Conservation (phyloP, 805 yeast species). For the Torulaspora franciscae region DNA sequence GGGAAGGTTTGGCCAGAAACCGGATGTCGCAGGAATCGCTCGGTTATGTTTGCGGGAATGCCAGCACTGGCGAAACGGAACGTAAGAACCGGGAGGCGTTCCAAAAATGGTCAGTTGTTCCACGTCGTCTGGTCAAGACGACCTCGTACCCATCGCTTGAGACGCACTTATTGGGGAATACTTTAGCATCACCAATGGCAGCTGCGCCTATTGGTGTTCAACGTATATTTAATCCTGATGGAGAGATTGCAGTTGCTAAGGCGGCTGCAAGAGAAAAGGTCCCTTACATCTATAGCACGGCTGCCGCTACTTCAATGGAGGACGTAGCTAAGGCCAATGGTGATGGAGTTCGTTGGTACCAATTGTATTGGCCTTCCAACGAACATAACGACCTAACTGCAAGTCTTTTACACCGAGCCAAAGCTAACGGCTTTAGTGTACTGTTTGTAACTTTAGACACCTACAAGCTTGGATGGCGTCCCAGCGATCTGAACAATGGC, state of each 20-base stretch:
- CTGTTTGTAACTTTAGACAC: slow-evolving; percentile 53
- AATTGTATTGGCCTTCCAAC: slow-evolving; percentile 43
- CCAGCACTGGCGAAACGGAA: slow-evolving; percentile 15
- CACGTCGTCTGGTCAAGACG: slow-evolving; percentile 15
- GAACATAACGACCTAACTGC: slow-evolving; percentile 29
- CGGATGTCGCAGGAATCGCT: slow-evolving; percentile 15
- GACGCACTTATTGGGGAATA: slow-evolving; percentile 19
- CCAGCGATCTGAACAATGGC: slow-evolving; percentile 24
- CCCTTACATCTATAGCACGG: slow-evolving; percentile 32
- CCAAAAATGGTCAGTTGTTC: slow-evolving; percentile 15
- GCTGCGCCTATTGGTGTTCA: slow-evolving; percentile 31
- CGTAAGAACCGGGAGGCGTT: slow-evolving; percentile 13
- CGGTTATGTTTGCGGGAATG: slow-evolving; percentile 17
- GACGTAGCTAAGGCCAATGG: slow-evolving; percentile 36
- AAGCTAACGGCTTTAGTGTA: slow-evolving; percentile 41
- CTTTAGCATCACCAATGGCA: slow-evolving; percentile 21
- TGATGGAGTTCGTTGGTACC: slow-evolving; percentile 44
- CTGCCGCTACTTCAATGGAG: slow-evolving; percentile 38
- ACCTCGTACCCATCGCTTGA: slow-evolving; percentile 10
- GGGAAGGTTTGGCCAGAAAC: slow-evolving; percentile 15
- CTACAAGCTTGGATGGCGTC: slow-evolving; percentile 33
- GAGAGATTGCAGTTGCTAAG: slow-evolving; percentile 24
- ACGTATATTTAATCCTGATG: slow-evolving; percentile 22
- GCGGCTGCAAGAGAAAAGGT: slow-evolving; percentile 26
- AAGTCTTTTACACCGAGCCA: slow-evolving; percentile 38